Evolutionary conservation across 371 early-diverging fungal species (phyloP), one percentile per base, ranked within the genome.

Genomic region (Saksenaea oblongispora): DNA sequence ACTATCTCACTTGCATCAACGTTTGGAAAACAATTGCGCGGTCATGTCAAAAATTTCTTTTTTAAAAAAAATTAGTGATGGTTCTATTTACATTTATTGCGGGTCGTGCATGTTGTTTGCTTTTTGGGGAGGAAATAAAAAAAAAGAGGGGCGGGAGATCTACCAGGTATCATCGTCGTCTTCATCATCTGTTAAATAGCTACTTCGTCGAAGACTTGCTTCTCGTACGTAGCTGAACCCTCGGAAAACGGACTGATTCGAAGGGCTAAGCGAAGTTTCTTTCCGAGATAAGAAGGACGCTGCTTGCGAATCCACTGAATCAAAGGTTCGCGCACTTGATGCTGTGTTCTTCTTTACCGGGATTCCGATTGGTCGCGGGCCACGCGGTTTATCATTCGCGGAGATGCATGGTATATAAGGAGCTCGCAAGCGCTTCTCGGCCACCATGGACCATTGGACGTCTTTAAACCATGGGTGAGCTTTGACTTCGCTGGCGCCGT

Each of bases 401-500:
- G 66, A 57, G 36, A 53, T 61, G 54, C 34, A 8, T 14, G 64
- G 64, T 58, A 58, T 64, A 69, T 87, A 88, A 2, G 95, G 95
- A 35, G 94, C 91, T 4, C 80, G 71, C 9, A 84, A 75, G 70
- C 84, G 79, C 36, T 89, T 72, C 27, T 79, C 67, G 28, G 80
- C 84, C 5, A 93, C 74, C 34, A 81, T 73, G 14, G 81, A 73
- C 90, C 92, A 95, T 51, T 89, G 82, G 18, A 95, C 72, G 14
- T 78, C 83, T 18, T 79, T 81, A 71, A 94, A 95, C 83, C 92
- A 95, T 5, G 87, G 78, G 65, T 92, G 92, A 2, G 73, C 72
- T 72, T 89, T 90, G 64, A 95, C 88, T 56, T 85, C 89, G n/a
- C 72, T 76, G 68, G 61, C 62, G 31, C 62, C 86, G 27, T 72